phyloP scores from a whole-genome alignment of 116 monocot genomes.

The Phalaenopsis hybrid region DNA sequence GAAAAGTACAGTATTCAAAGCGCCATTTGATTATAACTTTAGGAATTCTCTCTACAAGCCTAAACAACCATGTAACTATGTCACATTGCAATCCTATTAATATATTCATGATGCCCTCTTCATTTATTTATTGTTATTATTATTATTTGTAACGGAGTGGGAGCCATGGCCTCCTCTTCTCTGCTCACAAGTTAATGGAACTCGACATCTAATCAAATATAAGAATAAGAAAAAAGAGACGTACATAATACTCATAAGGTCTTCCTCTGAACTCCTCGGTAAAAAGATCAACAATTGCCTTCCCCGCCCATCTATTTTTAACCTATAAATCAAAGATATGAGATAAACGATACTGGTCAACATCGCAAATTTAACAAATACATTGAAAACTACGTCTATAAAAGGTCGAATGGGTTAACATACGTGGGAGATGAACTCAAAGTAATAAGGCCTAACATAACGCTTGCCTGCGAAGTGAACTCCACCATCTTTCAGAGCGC shows the following conservation, averaged over 20 bases:
- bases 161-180: too few species aligned
- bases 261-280: conserved; percentile 91
- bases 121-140: too few species aligned
- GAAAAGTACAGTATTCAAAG: too few species aligned
- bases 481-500: conserved; percentile 5
- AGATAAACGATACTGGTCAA: conserved; percentile 4
- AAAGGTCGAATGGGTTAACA: not conserved
- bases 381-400: not conserved
- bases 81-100: too few species aligned
- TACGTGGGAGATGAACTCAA: conserved; percentile 96
- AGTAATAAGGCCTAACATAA: conserved; percentile 87
- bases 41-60: too few species aligned
- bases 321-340: conserved; percentile 24
- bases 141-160: too few species aligned
- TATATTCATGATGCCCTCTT: too few species aligned
- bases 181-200: too few species aligned
- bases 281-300: conserved; percentile 88
- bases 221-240: not conserved
- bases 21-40: too few species aligned
- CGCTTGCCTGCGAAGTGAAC: conserved; percentile 52
- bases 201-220: not conserved
- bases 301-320: conserved; percentile 91
- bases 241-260: conserved; percentile 75
- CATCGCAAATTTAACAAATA: not conserved
- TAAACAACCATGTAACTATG: too few species aligned